Evolutionary conservation across 352 stramenopile genomes (phyloP).

Genomic region (Globisporangium paddicum): DNA sequence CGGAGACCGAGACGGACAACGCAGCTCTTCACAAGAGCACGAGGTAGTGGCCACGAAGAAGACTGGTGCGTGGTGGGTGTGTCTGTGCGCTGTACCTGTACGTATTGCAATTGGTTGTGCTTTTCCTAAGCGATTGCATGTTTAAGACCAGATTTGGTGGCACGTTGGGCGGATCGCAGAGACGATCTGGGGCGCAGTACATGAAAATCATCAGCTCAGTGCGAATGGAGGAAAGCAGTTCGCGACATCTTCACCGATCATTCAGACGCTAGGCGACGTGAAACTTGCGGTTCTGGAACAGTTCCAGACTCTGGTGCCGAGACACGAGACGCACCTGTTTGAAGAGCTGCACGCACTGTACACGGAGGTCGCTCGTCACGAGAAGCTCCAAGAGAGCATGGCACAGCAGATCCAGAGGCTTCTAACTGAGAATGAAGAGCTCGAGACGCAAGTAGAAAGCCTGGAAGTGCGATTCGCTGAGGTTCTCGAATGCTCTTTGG

Average conservation of each 20-base stretch:
- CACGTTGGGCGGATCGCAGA: conserved; percentile 19
- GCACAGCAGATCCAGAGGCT: conserved; percentile 9
- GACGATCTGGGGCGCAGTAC: conserved; percentile 14
- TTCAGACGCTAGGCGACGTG: conserved; percentile 7
- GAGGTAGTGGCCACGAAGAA: neutral
- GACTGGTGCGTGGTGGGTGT: conserved; percentile 1
- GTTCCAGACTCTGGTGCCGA: conserved; percentile 13
- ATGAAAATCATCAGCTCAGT: neutral
- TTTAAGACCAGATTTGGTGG: conserved; percentile 18
- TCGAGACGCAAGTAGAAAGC: conserved; percentile 3
- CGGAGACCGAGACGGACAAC: neutral
- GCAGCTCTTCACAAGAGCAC: neutral
- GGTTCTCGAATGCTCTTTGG: neutral
- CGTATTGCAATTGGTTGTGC: neutral
- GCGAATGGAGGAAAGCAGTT: neutral
- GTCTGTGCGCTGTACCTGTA: no score
- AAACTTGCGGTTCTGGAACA: conserved; percentile 16
- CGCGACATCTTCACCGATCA: neutral
- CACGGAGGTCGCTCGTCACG: conserved; percentile 12
- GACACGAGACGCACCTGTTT: conserved; percentile 17
- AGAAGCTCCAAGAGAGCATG: conserved; percentile 3
- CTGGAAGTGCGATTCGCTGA: neutral
- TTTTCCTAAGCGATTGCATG: neutral
- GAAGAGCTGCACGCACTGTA: conserved; percentile 31
- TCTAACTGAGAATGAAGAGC: conserved; percentile 6